phyloP scores from a whole-genome alignment of 176 grass and related monocot species.

The Neostapfia colusana region DNA sequence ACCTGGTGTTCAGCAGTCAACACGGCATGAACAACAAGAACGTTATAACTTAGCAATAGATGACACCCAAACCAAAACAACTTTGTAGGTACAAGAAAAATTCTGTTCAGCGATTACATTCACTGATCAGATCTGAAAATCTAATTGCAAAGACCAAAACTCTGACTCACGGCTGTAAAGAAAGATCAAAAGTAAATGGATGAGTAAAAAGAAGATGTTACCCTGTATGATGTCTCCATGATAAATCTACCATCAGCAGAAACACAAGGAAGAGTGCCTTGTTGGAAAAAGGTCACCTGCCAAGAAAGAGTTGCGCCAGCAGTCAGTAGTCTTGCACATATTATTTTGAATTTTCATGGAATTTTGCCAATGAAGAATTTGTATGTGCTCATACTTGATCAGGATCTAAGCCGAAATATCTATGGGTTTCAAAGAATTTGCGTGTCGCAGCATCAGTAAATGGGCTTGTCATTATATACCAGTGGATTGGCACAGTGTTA shows the following conservation, averaged over 20 bases:
- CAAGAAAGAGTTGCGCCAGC: conserved; percentile 37
- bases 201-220: conserved; percentile 26
- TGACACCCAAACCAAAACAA: background rate
- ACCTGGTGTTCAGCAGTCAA: conserved; percentile 54
- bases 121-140: conserved; percentile 3
- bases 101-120: conserved; percentile 4
- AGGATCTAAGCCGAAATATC: conserved; percentile 90
- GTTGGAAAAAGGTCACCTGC: conserved; percentile 97
- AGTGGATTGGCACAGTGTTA: conserved; percentile 65
- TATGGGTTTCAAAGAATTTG: conserved; percentile 87
- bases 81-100: background rate
- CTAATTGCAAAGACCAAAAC: background rate
- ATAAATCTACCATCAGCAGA: conserved; percentile 96
- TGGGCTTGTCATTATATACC: conserved; percentile 99
- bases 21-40: conserved; percentile 4
- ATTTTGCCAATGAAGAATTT: background rate
- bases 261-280: conserved; percentile 95
- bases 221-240: conserved; percentile 92
- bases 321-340: background rate
- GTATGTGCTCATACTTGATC: conserved; percentile 64
- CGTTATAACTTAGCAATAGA: conserved; percentile 16
- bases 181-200: background rate
- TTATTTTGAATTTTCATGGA: conserved; percentile 4
- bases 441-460: conserved; percentile 81
- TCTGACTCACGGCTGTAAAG: background rate